Evolutionary conservation across 2,329 filamentous ascomycete species (phyloP), one percentile per base, ranked within the genome.

Genomic region (Trichoderma brevicompactum): DNA sequence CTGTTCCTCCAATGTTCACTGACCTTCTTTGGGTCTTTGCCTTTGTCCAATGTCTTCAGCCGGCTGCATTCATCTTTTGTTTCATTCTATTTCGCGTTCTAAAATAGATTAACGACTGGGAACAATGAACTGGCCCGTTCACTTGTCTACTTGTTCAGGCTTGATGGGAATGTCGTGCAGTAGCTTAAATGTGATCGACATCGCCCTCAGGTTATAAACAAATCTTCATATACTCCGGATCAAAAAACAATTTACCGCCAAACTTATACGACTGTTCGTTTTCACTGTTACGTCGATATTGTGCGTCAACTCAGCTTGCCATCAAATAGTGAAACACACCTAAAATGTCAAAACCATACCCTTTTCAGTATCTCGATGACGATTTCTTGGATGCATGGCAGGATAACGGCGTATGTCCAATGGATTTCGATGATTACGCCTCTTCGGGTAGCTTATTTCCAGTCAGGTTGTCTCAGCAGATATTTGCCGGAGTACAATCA

Each of bases 51-150:
- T 9, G 13, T 54, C 60, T 63, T 63, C 41, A 63, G 32, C 49
- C 7, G 15, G 17, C 15, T 10, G 19, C 48, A 41, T 54, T 54
- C 53, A 59, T 38, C 36, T 49, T 46, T 60, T 60, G 54, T 60
- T 36, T 46, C 38, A 32, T 12, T 36, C n/a, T 36, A 17, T 12
- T 15, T 43, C 10, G 10, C 13, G 17, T 48, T 48, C 12, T n/a
- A 38, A 62, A 43, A 62, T 43, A 53, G 13, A 44, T 15, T 15
- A 3, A 10, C 4, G 3, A 23, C 10, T 17, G 23, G 2, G 36
- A 43, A 65, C 64, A 65, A 65, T 65, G 64, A 55, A 54, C 13
- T 36, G 10, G 48, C 12, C 34, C 49, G 55, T 62, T 44, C 43
- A 32, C 38, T 62, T 40, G 32, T n/a, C 13, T 5, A 32, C 12